These are phyloP conservation scores for Solanum hybrid DNA, from an alignment of 305 asterid species.

Conservation along the genomic window DNA sequence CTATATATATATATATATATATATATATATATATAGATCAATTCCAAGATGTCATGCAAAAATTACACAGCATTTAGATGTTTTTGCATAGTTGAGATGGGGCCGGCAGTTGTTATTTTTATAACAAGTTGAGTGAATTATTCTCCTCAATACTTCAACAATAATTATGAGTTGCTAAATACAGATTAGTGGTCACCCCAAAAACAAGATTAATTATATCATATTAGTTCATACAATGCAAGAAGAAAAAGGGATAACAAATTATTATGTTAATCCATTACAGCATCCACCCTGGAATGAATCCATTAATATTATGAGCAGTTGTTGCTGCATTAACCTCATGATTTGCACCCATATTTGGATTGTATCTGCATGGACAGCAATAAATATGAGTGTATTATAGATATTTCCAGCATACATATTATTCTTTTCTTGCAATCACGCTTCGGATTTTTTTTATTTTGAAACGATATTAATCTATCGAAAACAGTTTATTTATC, in stretches of 20 bases:
- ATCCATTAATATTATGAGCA: conserved; percentile 15
- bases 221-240: not conserved
- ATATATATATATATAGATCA: not conserved
- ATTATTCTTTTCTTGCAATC: not conserved
- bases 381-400: not conserved
- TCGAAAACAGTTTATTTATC: not conserved
- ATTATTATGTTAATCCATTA: not conserved
- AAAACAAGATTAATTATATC: not conserved
- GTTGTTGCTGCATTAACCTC: not conserved
- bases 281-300: conserved; percentile 16
- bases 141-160: not conserved
- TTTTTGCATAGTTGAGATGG: not conserved
- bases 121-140: not conserved
- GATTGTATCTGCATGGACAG: conserved; percentile 3
- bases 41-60: not conserved
- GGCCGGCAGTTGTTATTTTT: not conserved
- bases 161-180: not conserved
- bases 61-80: not conserved
- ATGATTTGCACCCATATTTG: not conserved
- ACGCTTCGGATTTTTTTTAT: not conserved
- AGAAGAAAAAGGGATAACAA: not conserved
- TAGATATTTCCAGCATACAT: not conserved
- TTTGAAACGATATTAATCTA: not conserved
- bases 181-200: not conserved
- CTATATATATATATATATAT: not conserved